Evolutionary conservation across 768 basidiomycete species (phyloP).

Genomic region (Chlorophyllum brunneum): DNA sequence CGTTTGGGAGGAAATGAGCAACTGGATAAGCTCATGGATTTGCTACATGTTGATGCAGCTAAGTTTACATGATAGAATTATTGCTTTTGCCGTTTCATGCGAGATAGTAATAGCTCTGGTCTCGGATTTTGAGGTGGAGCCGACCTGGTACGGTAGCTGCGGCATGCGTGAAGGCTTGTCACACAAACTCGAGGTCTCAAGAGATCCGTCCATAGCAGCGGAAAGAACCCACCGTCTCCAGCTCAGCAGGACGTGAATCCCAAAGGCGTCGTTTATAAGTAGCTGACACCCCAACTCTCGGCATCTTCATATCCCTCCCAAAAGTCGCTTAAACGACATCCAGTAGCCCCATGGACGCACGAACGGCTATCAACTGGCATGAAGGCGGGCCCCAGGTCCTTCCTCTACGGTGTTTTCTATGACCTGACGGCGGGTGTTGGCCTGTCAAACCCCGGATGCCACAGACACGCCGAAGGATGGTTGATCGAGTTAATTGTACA

Average conservation of each 20-base stretch:
- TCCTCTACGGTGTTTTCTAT: no score
- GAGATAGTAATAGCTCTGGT: neutral
- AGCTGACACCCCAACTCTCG: no score
- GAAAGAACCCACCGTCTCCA: neutral
- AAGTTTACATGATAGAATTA: neutral
- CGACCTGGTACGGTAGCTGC: neutral
- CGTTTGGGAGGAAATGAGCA: slow-evolving; percentile 74
- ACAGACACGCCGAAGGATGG: slow-evolving; percentile 36
- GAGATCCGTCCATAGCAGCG: neutral
- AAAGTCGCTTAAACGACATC: no score
- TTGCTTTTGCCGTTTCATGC: neutral
- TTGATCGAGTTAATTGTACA: slow-evolving; percentile 49
- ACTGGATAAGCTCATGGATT: slow-evolving; percentile 55
- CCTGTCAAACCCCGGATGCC: slow-evolving; percentile 36
- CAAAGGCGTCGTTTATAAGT: neutral
- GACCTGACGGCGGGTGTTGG: slow-evolving; percentile 46
- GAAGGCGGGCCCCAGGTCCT: no score
- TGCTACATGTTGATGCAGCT: slow-evolving; percentile 38
- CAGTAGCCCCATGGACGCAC: no score
- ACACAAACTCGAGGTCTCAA: neutral
- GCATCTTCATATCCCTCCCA: no score
- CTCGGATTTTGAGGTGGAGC: neutral
- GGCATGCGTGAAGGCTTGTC: neutral
- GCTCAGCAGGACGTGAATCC: neutral
- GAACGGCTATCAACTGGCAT: no score